Evolutionary conservation across 805 yeast genomes (phyloP), one percentile per base, ranked within the genome.

Genomic region (Phaffomyces antillensis): DNA sequence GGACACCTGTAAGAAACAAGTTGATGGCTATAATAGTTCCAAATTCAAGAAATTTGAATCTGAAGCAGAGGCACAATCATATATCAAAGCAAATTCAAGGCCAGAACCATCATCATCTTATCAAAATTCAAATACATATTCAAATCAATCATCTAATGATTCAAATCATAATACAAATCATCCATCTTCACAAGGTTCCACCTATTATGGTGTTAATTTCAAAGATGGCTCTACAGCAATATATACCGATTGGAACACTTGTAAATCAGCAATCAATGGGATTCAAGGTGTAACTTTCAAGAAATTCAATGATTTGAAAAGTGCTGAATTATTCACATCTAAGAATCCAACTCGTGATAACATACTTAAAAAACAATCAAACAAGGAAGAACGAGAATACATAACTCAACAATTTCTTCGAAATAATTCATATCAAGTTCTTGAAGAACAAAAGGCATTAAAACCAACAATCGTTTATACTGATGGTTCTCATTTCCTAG

Each of bases 401-500:
- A 32, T 32, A 8, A 12, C 31, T 44, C 2, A 18, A 43, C 2
- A 5, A 10, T 3, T 51, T 42, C 18, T 36, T 52, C 9, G 11
- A 7, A 40, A 34, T 3, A 36, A 48, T 23, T 39, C 49, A 3
- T 9, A 40, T 11, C 43, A 37, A 1, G 33, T 33, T 1, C 31
- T 56, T 15, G 12, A 36, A 9, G 11, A 41, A 24, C 61, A 54
- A 37, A 34, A 40, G n/a, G 7, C 15, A 1, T 17, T 38, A 10
- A 31, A 31, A 13, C 39, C 40, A 11, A 32, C 37, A 9, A 40
- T 46, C 4, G 67, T 88, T 0, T 89, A 76, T 55, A 81, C 87
- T 18, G 97, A 89, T 62, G 97, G 96, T 0, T 85, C 95, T 0
- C 55, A 43, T 32, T 36, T 52, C 15, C 36, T 32, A 7, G 16